A percentile compares a stretch with the other conserved stretches of the same genome.
Conservation (phyloP, 2,329 filamentous ascomycete species). For the Cryphonectria nitschkei region DNA sequence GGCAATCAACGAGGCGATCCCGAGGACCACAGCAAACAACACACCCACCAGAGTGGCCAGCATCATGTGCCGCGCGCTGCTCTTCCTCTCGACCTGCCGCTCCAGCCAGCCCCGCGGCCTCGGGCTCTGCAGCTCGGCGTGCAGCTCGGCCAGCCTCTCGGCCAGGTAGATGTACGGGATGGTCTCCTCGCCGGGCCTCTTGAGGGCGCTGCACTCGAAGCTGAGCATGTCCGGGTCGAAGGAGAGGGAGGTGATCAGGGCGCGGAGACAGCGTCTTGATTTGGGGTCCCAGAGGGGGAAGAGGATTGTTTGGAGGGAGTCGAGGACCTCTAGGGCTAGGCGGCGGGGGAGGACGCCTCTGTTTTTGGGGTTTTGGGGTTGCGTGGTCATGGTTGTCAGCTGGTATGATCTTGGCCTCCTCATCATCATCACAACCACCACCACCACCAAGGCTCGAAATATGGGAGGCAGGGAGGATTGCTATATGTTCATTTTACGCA, state of each 20-base stretch:
- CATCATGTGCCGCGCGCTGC: constrained; percentile 32
- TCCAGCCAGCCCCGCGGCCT: constrained; percentile 28
- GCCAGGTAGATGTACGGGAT: constrained; percentile 15
- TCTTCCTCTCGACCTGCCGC: constrained; percentile 29
- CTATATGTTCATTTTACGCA: neutral
- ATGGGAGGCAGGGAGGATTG: too few relatives aligned
- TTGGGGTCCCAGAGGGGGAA: constrained; percentile 13
- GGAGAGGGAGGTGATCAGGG: neutral
- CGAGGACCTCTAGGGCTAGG: constrained; percentile 5
- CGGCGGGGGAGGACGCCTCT: constrained; percentile 8
- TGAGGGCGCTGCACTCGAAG: neutral
- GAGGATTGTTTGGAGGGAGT: constrained; percentile 13
- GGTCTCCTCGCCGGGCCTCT: neutral
- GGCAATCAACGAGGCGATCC: constrained; percentile 25
- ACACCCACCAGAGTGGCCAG: constrained; percentile 30
- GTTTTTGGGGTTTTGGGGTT: neutral
- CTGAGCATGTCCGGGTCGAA: constrained; percentile 14
- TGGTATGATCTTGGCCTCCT: too few relatives aligned
- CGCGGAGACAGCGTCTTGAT: neutral
- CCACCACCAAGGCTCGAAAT: too few relatives aligned
- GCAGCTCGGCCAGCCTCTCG: constrained; percentile 28
- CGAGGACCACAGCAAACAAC: constrained; percentile 28
- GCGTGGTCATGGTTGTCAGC: too few relatives aligned
- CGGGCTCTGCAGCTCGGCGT: constrained; percentile 31
- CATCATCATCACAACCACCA: too few relatives aligned